A percentile compares a stretch with the other conserved stretches of the same genome.
Conservation (phyloP, 352 stramenopile genomes). For the Saprolegnia diclina region DNA sequence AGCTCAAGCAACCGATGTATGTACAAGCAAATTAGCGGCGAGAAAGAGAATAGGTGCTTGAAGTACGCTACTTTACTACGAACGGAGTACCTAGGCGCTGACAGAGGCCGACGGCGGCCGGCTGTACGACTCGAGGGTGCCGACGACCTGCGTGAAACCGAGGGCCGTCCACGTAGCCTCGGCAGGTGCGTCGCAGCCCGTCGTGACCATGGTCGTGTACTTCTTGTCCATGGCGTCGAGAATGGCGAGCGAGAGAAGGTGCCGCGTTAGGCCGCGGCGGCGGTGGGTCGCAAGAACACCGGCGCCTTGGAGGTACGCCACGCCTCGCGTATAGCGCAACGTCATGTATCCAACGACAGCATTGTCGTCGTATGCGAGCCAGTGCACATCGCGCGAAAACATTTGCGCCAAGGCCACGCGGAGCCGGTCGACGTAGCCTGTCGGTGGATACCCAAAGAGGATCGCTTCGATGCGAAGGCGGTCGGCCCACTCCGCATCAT, state of each 20-base stretch:
- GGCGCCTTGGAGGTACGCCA: conserved; percentile 6
- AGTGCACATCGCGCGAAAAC: neutral
- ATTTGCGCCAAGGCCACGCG: neutral
- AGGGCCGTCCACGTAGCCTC: neutral
- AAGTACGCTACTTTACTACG: too few species aligned
- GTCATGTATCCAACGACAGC: conserved; percentile 6
- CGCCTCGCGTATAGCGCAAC: neutral
- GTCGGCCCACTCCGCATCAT: neutral
- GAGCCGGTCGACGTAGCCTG: conserved; percentile 8
- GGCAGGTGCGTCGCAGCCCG: neutral
- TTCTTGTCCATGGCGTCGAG: neutral
- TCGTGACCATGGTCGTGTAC: neutral
- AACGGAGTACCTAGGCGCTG: too few species aligned
- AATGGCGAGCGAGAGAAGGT: neutral
- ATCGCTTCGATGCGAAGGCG: neutral
- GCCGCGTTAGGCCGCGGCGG: neutral
- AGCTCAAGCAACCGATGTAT: too few species aligned
- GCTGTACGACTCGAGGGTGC: neutral
- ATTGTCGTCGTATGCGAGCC: neutral
- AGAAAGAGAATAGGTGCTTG: too few species aligned
- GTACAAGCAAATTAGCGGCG: too few species aligned
- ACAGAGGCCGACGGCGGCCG: neutral
- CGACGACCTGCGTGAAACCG: neutral
- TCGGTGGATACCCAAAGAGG: conserved; percentile 5
- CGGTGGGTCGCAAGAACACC: neutral